Percentiles rank a stretch among this genome's conserved stretches.
These are phyloP conservation scores for Talaromyces sp. DNA, from an alignment of 2,329 filamentous ascomycete genomes.

Conservation along the genomic window DNA sequence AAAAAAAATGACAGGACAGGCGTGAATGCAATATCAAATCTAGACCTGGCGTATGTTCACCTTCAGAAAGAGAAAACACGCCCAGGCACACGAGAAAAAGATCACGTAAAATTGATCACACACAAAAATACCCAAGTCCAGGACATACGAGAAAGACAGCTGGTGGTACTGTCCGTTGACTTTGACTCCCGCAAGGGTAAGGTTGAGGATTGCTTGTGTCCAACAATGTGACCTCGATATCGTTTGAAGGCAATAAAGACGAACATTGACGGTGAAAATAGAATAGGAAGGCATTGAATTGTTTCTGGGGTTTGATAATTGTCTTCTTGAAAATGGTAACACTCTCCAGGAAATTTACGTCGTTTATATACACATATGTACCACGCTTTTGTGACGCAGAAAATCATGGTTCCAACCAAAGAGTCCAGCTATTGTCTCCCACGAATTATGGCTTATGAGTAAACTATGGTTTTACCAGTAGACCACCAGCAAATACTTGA, in stretches of 20 bases:
- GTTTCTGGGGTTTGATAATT: background rate
- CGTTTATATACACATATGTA: background rate
- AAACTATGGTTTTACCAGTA: background rate
- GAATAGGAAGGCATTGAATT: background rate
- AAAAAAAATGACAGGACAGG: background rate
- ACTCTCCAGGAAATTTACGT: background rate
- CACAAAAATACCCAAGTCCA: too few species aligned
- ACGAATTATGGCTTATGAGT: background rate
- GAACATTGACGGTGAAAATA: background rate
- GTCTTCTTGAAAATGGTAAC: background rate
- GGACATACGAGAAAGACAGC: background rate
- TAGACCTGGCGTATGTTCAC: background rate
- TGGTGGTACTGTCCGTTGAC: background rate
- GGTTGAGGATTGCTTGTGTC: too few species aligned
- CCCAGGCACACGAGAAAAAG: background rate
- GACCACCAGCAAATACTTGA: background rate
- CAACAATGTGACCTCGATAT: background rate
- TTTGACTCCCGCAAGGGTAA: background rate
- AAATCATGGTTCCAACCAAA: background rate
- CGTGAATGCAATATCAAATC: background rate
- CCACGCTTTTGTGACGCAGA: background rate
- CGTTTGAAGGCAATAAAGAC: background rate
- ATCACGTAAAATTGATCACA: too few species aligned
- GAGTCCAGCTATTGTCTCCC: background rate
- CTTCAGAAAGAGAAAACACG: background rate